Base-by-base conservation (phyloP, 2,329 filamentous ascomycete genomes). In the Hymenoscyphus linearis region DNA sequence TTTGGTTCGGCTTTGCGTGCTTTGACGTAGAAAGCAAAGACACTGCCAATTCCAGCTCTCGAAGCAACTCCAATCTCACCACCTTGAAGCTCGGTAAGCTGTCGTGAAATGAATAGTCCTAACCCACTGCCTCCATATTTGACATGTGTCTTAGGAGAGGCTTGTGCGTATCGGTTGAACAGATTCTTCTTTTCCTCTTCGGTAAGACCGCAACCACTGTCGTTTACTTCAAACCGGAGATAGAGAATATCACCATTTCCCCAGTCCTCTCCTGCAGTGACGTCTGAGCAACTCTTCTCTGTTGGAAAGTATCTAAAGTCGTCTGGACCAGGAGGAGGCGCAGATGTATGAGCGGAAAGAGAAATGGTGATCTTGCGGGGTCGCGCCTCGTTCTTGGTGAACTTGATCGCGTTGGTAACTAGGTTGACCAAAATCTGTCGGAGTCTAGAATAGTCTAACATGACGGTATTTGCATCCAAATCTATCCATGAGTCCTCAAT, bases 81-180 rank as follows among this genome's bases (percentile, higher is more conserved):
- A 18, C 89, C 88, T 72, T 93, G 89, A 9, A 93, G 77, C 71
- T 93, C 90, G 0, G 88, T 90, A 26, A 95, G 79, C 60, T 90
- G 85, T 36, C 89, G 82, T 36, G 86, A 90, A 66, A 93, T 93
- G 74, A 92, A 93, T 0, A 93, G 78, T 0, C 90, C 90, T 0
- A 93, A 79, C 0, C 90, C 90, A 0, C 85, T 89, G 0, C 90
- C 90, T 18, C 90, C 90, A 65, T 93, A 92, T 66, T 90, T 85
- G 22, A 91, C 85, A 68, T 93, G 89, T 0, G 89, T 92, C 53
- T 85, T 84, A 1, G 88, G 87, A 18, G 85, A 89, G 0, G 89
- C 89, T 73, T 93, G 90, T 4, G 88, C 86, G 72, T 93, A 93
- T n/a, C 88, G 83, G 66, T 90, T 84, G 74, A 93, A 93, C 0